Conservation (phyloP, 2,329 filamentous ascomycete species). For the Aspergillus calidoustus region DNA sequence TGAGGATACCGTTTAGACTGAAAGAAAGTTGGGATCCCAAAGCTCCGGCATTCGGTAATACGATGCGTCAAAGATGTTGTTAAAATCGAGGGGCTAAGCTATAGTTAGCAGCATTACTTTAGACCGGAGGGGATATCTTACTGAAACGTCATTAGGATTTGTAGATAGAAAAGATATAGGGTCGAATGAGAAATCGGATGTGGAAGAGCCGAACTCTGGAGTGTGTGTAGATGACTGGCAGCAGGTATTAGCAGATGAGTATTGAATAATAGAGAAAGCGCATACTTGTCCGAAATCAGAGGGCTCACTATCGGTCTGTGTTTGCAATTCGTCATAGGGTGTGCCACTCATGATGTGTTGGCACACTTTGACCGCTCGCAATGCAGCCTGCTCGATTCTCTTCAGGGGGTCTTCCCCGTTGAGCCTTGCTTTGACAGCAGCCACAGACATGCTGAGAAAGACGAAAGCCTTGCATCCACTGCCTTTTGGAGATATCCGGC, state of each 20-base stretch:
- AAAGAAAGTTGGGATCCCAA: constrained; percentile 35
- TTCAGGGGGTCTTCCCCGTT: constrained; percentile 34
- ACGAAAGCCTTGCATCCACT: constrained; percentile 37
- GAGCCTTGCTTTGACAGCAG: constrained; percentile 38
- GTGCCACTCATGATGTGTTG: constrained; percentile 30
- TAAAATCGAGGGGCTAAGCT: constrained; percentile 35
- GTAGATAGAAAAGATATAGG: constrained; percentile 28
- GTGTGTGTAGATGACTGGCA: constrained; percentile 21
- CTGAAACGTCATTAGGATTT: constrained; percentile 30
- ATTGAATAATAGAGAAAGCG: neutral
- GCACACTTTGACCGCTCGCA: constrained; percentile 29
- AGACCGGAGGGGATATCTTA: constrained; percentile 18
- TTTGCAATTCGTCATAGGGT: constrained; percentile 28
- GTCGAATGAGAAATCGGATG: constrained; percentile 31
- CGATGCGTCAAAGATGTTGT: constrained; percentile 34
- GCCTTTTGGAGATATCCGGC: constrained; percentile 31
- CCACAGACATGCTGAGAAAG: constrained; percentile 35
- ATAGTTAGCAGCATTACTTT: constrained; percentile 18
- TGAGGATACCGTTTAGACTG: neutral
- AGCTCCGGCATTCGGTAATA: constrained; percentile 32
- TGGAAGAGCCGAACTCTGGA: constrained; percentile 21
- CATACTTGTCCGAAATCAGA: constrained; percentile 23
- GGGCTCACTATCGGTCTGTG: constrained; percentile 23
- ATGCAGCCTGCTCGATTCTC: constrained; percentile 30
- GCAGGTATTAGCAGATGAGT: constrained; percentile 12